These are phyloP conservation scores for Argentina anserina DNA, from an alignment of 306 rosid species.

Conservation along the genomic window DNA sequence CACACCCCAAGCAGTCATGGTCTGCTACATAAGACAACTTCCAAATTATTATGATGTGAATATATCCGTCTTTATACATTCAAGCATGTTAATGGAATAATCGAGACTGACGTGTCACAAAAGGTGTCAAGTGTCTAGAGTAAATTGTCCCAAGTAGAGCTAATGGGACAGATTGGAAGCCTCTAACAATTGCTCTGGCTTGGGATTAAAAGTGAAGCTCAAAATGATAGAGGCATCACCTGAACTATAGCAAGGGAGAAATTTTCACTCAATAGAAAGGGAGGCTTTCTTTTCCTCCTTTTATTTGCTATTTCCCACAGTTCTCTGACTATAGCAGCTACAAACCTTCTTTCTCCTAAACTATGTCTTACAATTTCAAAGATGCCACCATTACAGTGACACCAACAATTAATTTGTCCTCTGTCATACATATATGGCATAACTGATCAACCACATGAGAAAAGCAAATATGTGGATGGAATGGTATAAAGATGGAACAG, in stretches of 20 bases:
- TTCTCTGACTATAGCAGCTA: background rate
- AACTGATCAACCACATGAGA: background rate
- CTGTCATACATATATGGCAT: background rate
- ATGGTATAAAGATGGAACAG: background rate
- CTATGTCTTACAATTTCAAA: background rate
- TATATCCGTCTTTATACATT: too few species aligned
- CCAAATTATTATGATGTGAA: background rate
- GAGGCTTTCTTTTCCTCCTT: background rate
- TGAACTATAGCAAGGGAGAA: background rate
- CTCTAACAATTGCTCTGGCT: background rate
- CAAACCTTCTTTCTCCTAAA: background rate
- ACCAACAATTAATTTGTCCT: background rate
- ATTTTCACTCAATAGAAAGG: background rate
- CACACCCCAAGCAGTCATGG: background rate
- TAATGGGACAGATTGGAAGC: background rate
- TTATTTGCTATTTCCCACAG: background rate
- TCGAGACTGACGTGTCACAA: background rate
- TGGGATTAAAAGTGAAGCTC: background rate
- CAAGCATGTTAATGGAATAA: too few species aligned
- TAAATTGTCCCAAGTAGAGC: background rate
- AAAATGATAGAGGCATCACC: background rate
- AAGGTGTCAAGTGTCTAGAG: background rate
- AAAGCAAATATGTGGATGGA: background rate
- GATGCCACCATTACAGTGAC: background rate
- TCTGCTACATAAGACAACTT: background rate